phyloP scores from a whole-genome alignment of 495 filamentous ascomycete genomes.

The Hypoxylon intermedium region DNA sequence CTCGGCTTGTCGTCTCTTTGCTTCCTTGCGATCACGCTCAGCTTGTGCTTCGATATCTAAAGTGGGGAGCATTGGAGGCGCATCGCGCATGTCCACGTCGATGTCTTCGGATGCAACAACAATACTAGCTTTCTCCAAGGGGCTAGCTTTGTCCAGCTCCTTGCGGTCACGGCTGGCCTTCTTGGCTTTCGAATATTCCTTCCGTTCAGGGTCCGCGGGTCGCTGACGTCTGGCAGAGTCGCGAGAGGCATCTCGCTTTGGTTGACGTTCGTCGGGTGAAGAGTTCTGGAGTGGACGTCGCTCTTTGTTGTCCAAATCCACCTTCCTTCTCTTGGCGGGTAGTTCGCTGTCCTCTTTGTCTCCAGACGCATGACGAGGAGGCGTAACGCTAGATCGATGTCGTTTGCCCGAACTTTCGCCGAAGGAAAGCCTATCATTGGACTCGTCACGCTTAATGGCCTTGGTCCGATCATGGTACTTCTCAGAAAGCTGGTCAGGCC shows the following conservation, averaged over 20 bases:
- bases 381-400: constrained; percentile 70
- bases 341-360: constrained; percentile 63
- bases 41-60: constrained; percentile 50
- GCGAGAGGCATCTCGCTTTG: constrained; percentile 46
- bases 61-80: constrained; percentile 34
- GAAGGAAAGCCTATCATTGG: constrained; percentile 57
- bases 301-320: constrained; percentile 56
- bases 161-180: constrained; percentile 47
- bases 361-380: constrained; percentile 64
- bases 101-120: constrained; percentile 56
- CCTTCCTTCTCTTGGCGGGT: constrained; percentile 56
- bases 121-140: constrained; percentile 52
- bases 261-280: constrained; percentile 50
- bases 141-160: constrained; percentile 47
- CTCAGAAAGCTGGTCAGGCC: constrained; percentile 46
- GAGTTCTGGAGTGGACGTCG: constrained; percentile 47
- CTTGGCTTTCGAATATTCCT: constrained; percentile 44
- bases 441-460: constrained; percentile 62
- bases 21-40: constrained; percentile 52
- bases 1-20: constrained; percentile 45
- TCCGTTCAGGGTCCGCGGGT: constrained; percentile 45
- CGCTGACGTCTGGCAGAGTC: constrained; percentile 40
- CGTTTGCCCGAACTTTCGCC: constrained; percentile 66
- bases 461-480: constrained; percentile 59
- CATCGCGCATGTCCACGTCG: constrained; percentile 58